Percentiles rank a stretch among this genome's conserved stretches.
phyloP scores from a whole-genome alignment of 768 basidiomycete species.

The Auricularia sp. region DNA sequence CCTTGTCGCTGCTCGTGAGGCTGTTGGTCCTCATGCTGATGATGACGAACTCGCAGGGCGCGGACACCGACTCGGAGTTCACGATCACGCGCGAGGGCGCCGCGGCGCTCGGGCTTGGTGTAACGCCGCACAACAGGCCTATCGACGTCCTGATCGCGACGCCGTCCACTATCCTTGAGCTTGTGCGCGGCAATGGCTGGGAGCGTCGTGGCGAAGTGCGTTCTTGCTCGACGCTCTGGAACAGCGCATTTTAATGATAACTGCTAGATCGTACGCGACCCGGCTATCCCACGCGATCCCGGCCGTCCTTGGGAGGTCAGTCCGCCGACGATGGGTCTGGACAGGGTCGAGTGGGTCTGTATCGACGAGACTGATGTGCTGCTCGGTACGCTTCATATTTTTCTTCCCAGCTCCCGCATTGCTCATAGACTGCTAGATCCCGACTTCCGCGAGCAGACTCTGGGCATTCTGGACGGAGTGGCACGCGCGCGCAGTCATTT shows the following conservation, averaged over 20 bases:
- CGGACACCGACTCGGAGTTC: not conserved
- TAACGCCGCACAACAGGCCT: not conserved
- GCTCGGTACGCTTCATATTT: conserved; percentile 44
- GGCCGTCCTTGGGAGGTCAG: conserved; percentile 27
- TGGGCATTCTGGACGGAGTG: conserved; percentile 75
- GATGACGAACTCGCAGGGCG: not conserved
- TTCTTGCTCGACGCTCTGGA: conserved; percentile 4
- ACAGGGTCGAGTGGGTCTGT: conserved; percentile 76
- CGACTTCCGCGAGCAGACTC: too few relatives aligned
- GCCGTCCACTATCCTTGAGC: not conserved
- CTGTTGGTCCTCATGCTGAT: too few relatives aligned
- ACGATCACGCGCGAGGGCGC: not conserved
- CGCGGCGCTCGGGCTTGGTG: not conserved
- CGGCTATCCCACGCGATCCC: conserved; percentile 2
- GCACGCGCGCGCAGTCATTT: conserved; percentile 39
- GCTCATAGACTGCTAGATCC: conserved; percentile 38
- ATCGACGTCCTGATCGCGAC: not conserved
- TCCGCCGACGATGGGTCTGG: conserved; percentile 49
- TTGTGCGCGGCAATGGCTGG: conserved; percentile 8
- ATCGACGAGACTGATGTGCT: conserved; percentile 88
- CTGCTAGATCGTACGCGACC: not conserved
- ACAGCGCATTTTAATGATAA: conserved; percentile 10
- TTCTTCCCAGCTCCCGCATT: not conserved
- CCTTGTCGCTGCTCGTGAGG: too few relatives aligned
- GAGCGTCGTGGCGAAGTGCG: conserved; percentile 20